Evolutionary conservation across 176 grass and related monocot species (phyloP), one percentile per base, ranked within the genome.

Genomic region (Oryza rufipogon): DNA sequence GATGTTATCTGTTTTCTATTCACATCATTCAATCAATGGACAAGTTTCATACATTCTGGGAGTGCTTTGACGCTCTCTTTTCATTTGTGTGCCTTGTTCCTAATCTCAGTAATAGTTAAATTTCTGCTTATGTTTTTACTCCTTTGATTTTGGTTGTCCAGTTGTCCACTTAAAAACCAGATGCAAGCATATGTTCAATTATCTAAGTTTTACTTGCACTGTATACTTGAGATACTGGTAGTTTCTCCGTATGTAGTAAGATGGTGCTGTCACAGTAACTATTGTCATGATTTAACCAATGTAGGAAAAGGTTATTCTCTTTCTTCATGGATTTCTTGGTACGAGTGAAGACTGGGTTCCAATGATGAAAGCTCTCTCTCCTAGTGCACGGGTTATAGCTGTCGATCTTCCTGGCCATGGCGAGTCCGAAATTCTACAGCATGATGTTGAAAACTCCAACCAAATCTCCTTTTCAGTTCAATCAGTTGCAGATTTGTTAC

Each of bases 311-410:
- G 83, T 87, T 45, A 70, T 98, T 66, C 64, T 98, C 79, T 95
- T 90, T 88, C 95, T 98, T 86, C 95, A 98, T 91, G 95, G 95
- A 79, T 98, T 98, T 94, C 91, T 98, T 87, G 92, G 96, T 68
- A 90, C 89, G 47, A 93, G 80, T 90, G 81, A 98, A 80, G 96
- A 98, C 60, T 98, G 96, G 96, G 64, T 79, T 79, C 87, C 88
- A 26, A 90, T 87, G 68, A 95, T 98, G 90, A 95, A 91, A 85
- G 73, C 91, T 85, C 82, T 98, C 68, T 90, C 91, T 65, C 64
- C 72, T 0, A 81, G 66, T 85, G 89, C 88, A 86, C 85, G 73
- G 20, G 78, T 80, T 63, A 90, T 98, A 75, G 85, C 91, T 73
- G 45, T 95, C 75, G 96, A 98, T 87, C 92, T 98, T 87, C 96